Evolutionary conservation across 1,139 yeast genomes (phyloP).

Genomic region (Debaryomycetaceae sp.): DNA sequence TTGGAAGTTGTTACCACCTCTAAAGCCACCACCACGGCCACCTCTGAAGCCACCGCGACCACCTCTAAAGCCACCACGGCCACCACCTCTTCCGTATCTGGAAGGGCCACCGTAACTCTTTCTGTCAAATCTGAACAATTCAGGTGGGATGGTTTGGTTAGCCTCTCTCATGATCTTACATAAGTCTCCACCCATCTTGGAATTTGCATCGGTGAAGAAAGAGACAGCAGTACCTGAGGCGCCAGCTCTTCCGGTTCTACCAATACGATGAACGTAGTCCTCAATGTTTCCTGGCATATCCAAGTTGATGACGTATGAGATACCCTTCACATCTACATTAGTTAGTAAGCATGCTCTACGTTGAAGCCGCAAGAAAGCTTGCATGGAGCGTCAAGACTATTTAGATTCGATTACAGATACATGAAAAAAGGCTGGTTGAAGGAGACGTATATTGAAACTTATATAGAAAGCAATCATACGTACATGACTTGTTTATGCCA

Average conservation of each 20-base stretch:
- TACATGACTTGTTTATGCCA: not conserved
- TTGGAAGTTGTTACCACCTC: slow-evolving; percentile 24
- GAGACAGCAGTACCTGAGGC: slow-evolving; percentile 93
- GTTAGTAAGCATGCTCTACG: slow-evolving; percentile 3
- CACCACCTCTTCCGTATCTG: slow-evolving; percentile 52
- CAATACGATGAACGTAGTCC: slow-evolving; percentile 93
- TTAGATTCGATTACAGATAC: slow-evolving; percentile 1
- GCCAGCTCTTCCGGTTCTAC: slow-evolving; percentile 99
- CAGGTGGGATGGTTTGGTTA: slow-evolving; percentile 78
- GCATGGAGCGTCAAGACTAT: not conserved
- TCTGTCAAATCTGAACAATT: slow-evolving; percentile 54
- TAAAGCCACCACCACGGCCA: slow-evolving; percentile 24
- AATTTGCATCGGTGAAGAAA: slow-evolving; percentile 84
- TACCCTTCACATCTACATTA: slow-evolving; percentile 87
- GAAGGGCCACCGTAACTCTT: slow-evolving; percentile 52
- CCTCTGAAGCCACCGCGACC: slow-evolving; percentile 29
- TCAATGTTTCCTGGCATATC: slow-evolving; percentile 98
- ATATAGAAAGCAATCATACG: slow-evolving; percentile 9
- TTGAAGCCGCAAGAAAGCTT: not conserved
- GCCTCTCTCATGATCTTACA: slow-evolving; percentile 93
- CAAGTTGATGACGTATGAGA: slow-evolving; percentile 85
- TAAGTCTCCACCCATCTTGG: slow-evolving; percentile 86
- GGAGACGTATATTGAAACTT: slow-evolving; percentile 6
- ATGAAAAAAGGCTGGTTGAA: slow-evolving; percentile 6
- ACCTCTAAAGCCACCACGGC: slow-evolving; percentile 42